Percentiles rank a stretch among this genome's conserved stretches.
These are phyloP conservation scores for Eucalyptus decipiens DNA, from an alignment of 345 rosid genomes.

Conservation along the genomic window DNA sequence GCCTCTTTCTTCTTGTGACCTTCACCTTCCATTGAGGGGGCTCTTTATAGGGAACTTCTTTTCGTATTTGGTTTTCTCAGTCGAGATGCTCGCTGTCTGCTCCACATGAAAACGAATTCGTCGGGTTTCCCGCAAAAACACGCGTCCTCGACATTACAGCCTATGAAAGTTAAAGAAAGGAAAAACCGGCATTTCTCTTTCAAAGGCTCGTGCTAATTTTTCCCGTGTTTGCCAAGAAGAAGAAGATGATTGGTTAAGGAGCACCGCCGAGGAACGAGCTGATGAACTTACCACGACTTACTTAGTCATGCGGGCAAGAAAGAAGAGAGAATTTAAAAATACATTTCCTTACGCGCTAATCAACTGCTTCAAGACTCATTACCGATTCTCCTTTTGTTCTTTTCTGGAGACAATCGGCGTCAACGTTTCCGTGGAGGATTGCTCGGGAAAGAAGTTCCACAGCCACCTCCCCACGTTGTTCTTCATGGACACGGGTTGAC, in stretches of 20 bases:
- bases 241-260: not conserved
- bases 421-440: not conserved
- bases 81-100: not conserved
- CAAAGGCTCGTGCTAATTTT: not conserved
- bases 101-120: not conserved
- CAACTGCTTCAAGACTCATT: not conserved
- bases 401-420: not conserved
- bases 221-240: not conserved
- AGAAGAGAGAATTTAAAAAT: not conserved
- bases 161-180: not conserved
- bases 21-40: not conserved
- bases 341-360: not conserved
- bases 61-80: no score
- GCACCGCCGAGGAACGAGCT: not conserved
- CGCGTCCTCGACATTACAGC: not conserved
- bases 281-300: not conserved
- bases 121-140: not conserved
- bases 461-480: not conserved
- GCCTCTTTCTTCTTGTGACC: not conserved
- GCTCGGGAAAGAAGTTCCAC: not conserved
- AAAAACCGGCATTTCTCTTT: not conserved
- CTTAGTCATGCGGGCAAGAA: not conserved
- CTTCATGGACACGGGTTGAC: not conserved
- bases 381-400: not conserved
- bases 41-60: not conserved